Base-by-base conservation (phyloP, 2,329 filamentous ascomycete species). In the Kalmusia sp. region DNA sequence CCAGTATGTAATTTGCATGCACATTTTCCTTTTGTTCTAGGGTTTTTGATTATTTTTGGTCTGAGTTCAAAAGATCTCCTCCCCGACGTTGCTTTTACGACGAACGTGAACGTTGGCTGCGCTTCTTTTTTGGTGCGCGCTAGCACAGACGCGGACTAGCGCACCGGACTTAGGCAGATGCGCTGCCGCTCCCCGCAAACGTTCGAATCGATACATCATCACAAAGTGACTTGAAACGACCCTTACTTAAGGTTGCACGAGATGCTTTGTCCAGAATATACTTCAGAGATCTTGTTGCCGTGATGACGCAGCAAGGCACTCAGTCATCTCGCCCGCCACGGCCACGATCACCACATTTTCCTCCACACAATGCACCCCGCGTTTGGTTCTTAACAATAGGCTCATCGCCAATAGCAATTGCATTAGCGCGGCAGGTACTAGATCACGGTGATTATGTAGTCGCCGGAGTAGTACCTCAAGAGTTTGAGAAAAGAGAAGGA, bases 351-450 rank as follows among this genome's bases (percentile, higher is more conserved):
- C 78, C 79, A 37, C 83, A 83, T 55, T 87, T 87, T 62, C 85
- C 85, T 35, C 77, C 80, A 25, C 84, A 87, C 72, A 81, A 82
- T 69, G 82, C 81, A 44, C 92, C 93, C 45, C 88, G 93, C 68
- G 91, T 93, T 67, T 98, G 95, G 95, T 87, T 99, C 70, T 80
- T 99, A 61, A 96, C 93, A 9, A 89, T 91, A 54, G 91, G 91
- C 28, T 85, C 93, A 55, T 93, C 92, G 30, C 92, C 93, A 11
- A 84, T 97, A 59, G 89, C 89, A 49, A 89, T 96, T 55, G 89
- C 91, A 39, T 83, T 97, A 52, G 90, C 92, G 49, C 87, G 89
- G 49, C 85, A 91, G 64, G 82, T 96, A 37, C 87, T 98, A 41
- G 86, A 86, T n/a, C 92, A 97, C 75, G 93, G 95, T 43, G 95